A percentile compares a stretch with the other conserved stretches of the same genome.
These are phyloP conservation scores for Ajuga chamaepitys DNA, from an alignment of 257 asterid genomes.

Conservation along the genomic window DNA sequence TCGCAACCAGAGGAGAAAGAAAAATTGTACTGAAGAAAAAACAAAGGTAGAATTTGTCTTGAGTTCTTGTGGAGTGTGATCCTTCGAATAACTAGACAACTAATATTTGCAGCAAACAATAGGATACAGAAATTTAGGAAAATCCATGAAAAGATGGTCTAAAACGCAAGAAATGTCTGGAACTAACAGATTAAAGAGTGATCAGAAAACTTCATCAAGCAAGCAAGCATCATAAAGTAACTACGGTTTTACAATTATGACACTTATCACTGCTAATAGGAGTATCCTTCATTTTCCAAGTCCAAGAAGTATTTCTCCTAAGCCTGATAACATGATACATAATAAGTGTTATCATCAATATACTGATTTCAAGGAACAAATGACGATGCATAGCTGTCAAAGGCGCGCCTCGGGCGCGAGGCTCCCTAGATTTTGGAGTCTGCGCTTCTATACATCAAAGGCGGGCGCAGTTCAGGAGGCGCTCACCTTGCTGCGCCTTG, in stretches of 20 bases:
- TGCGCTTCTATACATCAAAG: no score
- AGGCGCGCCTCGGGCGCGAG: no score
- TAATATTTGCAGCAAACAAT: constrained; percentile 3
- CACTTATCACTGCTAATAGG: neutral
- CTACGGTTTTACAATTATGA: neutral
- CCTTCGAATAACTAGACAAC: neutral
- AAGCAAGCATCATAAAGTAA: neutral
- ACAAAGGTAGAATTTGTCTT: neutral
- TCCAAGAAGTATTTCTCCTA: neutral
- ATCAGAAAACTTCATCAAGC: neutral
- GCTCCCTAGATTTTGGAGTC: no score
- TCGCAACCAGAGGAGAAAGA: neutral
- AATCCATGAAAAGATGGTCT: neutral
- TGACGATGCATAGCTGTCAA: no score
- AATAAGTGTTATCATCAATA: neutral
- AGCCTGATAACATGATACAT: neutral
- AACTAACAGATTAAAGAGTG: neutral
- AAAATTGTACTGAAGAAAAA: neutral
- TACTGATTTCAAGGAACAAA: neutral
- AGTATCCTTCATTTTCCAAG: neutral
- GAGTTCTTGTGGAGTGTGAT: neutral
- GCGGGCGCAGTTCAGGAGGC: no score
- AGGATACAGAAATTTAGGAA: neutral
- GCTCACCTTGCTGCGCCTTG: no score
- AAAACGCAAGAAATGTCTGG: neutral